A percentile compares a stretch with the other conserved stretches of the same genome.
phyloP scores from a whole-genome alignment of 306 rosid genomes.

The Nissolia schottii region DNA sequence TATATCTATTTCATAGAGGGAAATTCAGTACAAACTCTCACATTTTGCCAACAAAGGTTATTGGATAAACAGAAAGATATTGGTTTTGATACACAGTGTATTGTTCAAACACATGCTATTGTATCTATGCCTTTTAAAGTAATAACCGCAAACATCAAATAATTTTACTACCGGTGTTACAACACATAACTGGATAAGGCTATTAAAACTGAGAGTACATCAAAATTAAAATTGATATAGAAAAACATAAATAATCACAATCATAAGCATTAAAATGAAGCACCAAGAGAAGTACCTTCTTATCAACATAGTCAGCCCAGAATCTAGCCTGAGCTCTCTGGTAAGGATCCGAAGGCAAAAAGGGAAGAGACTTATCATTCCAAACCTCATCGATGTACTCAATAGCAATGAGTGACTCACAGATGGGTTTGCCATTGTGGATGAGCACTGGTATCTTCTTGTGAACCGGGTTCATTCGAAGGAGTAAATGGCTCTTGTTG shows the following conservation, averaged over 20 bases:
- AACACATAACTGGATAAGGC: too few relatives aligned
- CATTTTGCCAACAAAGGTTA: too few relatives aligned
- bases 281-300: constrained; percentile 5
- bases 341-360: constrained; percentile 29
- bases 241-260: neutral
- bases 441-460: constrained; percentile 36
- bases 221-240: too few relatives aligned
- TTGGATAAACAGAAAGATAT: neutral
- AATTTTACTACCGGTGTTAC: too few relatives aligned
- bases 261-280: neutral
- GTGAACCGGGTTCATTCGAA: constrained; percentile 34
- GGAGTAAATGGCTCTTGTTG: constrained; percentile 26
- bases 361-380: constrained; percentile 14
- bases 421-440: constrained; percentile 35
- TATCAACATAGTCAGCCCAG: constrained; percentile 31
- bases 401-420: constrained; percentile 30
- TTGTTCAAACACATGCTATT: too few relatives aligned
- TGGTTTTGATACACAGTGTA: too few relatives aligned
- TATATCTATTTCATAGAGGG: neutral
- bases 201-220: too few relatives aligned
- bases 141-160: too few relatives aligned
- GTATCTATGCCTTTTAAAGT: too few relatives aligned
- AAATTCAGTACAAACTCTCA: too few relatives aligned
- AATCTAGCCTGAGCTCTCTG: constrained; percentile 25
- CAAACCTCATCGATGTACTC: constrained; percentile 39